These are phyloP conservation scores for Lentinula raphanica DNA, from an alignment of 768 basidiomycete species.

Conservation along the genomic window DNA sequence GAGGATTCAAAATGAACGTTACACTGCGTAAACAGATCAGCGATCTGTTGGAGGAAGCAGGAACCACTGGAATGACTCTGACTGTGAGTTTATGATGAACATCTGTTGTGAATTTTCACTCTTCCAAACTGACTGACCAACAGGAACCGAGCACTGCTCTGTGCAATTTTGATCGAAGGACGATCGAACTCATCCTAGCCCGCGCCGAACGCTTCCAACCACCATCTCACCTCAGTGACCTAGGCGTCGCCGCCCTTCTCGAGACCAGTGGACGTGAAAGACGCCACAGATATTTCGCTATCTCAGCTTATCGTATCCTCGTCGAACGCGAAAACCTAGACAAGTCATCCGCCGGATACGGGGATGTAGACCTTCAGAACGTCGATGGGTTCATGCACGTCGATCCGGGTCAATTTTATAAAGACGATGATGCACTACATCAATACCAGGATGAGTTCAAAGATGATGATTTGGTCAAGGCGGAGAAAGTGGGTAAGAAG, in stretches of 20 bases:
- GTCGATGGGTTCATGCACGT: slow-evolving; percentile 51
- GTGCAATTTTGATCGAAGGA: slow-evolving; percentile 75
- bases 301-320: slow-evolving; percentile 59
- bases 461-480: slow-evolving; percentile 21
- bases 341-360: slow-evolving; percentile 36
- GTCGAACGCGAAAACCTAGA: slow-evolving; percentile 64
- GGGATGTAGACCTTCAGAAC: slow-evolving; percentile 40
- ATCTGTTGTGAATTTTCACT: background rate
- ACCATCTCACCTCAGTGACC: slow-evolving; percentile 68
- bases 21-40: slow-evolving; percentile 78
- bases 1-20: slow-evolving; percentile 49
- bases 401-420: slow-evolving; percentile 49
- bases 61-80: slow-evolving; percentile 64
- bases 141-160: slow-evolving; percentile 63
- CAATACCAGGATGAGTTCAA: slow-evolving; percentile 49
- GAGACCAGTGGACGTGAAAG: slow-evolving; percentile 85
- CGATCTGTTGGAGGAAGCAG: slow-evolving; percentile 66
- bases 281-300: slow-evolving; percentile 78
- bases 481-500: slow-evolving; percentile 35
- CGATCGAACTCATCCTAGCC: slow-evolving; percentile 73
- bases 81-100: slow-evolving; percentile 43
- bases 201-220: slow-evolving; percentile 60
- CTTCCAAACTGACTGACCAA: background rate
- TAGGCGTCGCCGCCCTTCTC: slow-evolving; percentile 65
- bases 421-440: slow-evolving; percentile 33